Evolutionary conservation across 2,329 filamentous ascomycete species (phyloP).

Genomic region (Trichoderma endophyticum): DNA sequence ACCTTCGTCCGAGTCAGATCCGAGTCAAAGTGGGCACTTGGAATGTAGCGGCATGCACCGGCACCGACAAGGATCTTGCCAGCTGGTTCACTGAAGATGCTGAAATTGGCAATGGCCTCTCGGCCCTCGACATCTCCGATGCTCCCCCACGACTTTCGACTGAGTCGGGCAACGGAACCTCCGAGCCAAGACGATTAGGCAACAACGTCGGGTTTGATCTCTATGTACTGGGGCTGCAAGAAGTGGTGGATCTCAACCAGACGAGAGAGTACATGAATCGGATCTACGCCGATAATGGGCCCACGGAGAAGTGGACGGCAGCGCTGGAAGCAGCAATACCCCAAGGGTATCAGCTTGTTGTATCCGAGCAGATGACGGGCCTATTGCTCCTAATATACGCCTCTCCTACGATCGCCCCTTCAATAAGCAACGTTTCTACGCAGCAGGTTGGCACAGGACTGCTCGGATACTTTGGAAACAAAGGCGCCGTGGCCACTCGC

Average conservation of each 20-base stretch:
- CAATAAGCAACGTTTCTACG: conserved; percentile 78
- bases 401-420: conserved; percentile 68
- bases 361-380: conserved; percentile 82
- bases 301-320: conserved; percentile 75
- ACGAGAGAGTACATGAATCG: conserved; percentile 72
- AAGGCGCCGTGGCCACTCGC: conserved; percentile 80
- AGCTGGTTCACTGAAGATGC: conserved; percentile 83
- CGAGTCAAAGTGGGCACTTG: conserved; percentile 89
- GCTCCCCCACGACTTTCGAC: conserved; percentile 34
- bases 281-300: conserved; percentile 68
- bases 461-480: conserved; percentile 93
- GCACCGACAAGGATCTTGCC: conserved; percentile 82
- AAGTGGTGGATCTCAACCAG: conserved; percentile 82
- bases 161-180: conserved; percentile 35
- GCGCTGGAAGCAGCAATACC: conserved; percentile 73
- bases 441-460: conserved; percentile 83
- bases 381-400: conserved; percentile 83
- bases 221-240: conserved; percentile 87
- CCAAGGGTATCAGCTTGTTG: conserved; percentile 69
- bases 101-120: conserved; percentile 63
- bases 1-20: conserved; percentile 69
- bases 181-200: conserved; percentile 43
- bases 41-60: conserved; percentile 86
- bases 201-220: conserved; percentile 72
- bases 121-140: conserved; percentile 49